Evolutionary conservation across 2,329 filamentous ascomycete genomes (phyloP).

Genomic region (Xylariaceae sp.): DNA sequence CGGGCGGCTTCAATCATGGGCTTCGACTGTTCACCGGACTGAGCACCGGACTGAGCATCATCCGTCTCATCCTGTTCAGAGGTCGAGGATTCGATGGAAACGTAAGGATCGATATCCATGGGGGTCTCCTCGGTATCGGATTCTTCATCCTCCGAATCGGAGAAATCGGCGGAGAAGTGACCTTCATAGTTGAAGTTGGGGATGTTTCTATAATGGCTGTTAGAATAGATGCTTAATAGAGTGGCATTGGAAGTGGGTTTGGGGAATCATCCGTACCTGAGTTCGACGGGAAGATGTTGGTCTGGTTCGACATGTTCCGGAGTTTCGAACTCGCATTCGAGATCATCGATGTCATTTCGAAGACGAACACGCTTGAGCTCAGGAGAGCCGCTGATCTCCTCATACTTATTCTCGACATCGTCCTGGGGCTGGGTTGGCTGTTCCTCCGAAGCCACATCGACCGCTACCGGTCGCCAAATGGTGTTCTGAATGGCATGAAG

Average conservation of each 20-base stretch:
- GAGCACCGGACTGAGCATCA: too few relatives aligned
- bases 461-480: conserved; percentile 2
- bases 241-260: too few relatives aligned
- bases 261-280: too few relatives aligned
- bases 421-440: background rate
- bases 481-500: background rate
- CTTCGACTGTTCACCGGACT: too few relatives aligned
- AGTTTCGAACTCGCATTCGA: too few relatives aligned
- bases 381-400: too few relatives aligned
- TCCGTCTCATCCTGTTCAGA: background rate
- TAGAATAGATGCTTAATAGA: too few relatives aligned
- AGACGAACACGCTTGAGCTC: too few relatives aligned
- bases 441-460: background rate
- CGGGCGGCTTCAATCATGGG: conserved; percentile 5
- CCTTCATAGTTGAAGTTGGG: conserved; percentile 14
- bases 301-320: too few relatives aligned
- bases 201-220: background rate
- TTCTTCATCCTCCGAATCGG: conserved; percentile 10
- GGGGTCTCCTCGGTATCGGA: conserved; percentile 8
- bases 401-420: background rate
- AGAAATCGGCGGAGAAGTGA: conserved; percentile 7
- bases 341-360: too few relatives aligned
- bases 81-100: conserved; percentile 1
- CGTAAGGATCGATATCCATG: conserved; percentile 11
- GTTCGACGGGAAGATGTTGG: too few relatives aligned